Conservation (phyloP, 345 rosid genomes). For the Populus euphratica region DNA sequence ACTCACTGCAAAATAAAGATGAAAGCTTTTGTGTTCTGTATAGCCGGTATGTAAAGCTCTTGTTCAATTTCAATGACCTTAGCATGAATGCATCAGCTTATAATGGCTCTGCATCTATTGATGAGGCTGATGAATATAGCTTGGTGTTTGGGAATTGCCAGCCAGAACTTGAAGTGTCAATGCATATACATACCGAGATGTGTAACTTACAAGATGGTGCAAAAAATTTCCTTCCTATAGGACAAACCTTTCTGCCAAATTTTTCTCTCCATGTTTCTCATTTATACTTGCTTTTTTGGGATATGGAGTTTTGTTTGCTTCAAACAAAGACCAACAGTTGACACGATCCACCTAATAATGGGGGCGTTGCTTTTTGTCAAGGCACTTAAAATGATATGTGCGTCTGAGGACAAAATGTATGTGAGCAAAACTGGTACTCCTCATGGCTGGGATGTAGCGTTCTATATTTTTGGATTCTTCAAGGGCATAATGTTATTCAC, state of each 20-base stretch:
- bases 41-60: constrained; percentile 26
- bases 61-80: constrained; percentile 31
- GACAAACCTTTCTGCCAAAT: constrained; percentile 42
- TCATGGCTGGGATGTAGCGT: constrained; percentile 60
- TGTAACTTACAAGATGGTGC: constrained; percentile 30
- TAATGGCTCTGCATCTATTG: constrained; percentile 19
- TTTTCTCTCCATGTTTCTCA: constrained; percentile 30
- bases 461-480: constrained; percentile 51
- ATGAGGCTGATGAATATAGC: constrained; percentile 36
- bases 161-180: constrained; percentile 40
- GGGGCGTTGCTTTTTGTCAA: constrained; percentile 45
- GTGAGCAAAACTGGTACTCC: constrained; percentile 47
- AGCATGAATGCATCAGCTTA: constrained; percentile 16
- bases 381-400: constrained; percentile 49
- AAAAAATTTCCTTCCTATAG: constrained; percentile 49
- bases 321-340: constrained; percentile 30
- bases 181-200: constrained; percentile 56
- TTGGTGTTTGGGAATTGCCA: constrained; percentile 49
- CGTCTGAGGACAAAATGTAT: constrained; percentile 38
- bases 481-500: constrained; percentile 58
- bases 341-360: constrained; percentile 47
- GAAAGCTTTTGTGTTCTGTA: constrained; percentile 33
- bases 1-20: constrained; percentile 3
- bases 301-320: constrained; percentile 34
- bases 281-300: constrained; percentile 22